Percentiles rank a stretch among this genome's conserved stretches.
Evolutionary conservation across 805 yeast genomes (phyloP).

Genomic region (Torulaspora gathmanii): DNA sequence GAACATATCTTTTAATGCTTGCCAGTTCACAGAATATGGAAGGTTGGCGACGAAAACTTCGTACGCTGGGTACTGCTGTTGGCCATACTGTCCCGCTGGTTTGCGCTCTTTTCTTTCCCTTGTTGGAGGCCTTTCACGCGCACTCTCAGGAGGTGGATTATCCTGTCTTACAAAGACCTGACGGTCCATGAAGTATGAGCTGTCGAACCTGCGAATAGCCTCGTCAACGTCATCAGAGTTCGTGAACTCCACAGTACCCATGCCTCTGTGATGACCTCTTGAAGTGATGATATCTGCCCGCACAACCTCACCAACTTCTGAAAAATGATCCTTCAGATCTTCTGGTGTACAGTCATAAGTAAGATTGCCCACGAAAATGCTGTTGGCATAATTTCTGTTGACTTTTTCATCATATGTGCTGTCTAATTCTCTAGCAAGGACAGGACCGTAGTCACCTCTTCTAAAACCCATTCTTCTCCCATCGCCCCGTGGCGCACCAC

Average conservation of each 20-base stretch:
- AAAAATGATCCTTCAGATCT: constrained; percentile 55
- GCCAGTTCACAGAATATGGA: constrained; percentile 77
- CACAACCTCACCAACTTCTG: constrained; percentile 55
- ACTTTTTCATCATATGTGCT: constrained; percentile 36
- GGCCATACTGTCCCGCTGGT: constrained; percentile 38
- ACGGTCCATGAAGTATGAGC: constrained; percentile 61
- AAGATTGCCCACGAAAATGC: constrained; percentile 66
- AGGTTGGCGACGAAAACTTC: constrained; percentile 79
- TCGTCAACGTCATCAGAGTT: constrained; percentile 56
- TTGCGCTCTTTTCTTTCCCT: constrained; percentile 15
- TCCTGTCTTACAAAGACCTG: constrained; percentile 84
- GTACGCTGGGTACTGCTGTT: constrained; percentile 14
- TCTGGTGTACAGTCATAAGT: constrained; percentile 58
- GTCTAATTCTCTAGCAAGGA: constrained; percentile 16
- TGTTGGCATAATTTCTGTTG: constrained; percentile 58
- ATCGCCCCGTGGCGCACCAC: constrained; percentile 19
- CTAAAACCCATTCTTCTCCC: constrained; percentile 27
- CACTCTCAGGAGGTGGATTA: constrained; percentile 64
- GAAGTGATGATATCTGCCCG: constrained; percentile 76
- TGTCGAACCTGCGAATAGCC: constrained; percentile 67
- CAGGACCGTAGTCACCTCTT: constrained; percentile 21
- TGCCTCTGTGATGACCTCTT: constrained; percentile 76
- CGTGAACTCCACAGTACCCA: constrained; percentile 86
- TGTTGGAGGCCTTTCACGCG: constrained; percentile 23
- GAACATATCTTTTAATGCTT: constrained; percentile 77